A percentile compares a stretch with the other conserved stretches of the same genome.
Conservation (phyloP, 23 red algal species). For the Gracilaria caudata region DNA sequence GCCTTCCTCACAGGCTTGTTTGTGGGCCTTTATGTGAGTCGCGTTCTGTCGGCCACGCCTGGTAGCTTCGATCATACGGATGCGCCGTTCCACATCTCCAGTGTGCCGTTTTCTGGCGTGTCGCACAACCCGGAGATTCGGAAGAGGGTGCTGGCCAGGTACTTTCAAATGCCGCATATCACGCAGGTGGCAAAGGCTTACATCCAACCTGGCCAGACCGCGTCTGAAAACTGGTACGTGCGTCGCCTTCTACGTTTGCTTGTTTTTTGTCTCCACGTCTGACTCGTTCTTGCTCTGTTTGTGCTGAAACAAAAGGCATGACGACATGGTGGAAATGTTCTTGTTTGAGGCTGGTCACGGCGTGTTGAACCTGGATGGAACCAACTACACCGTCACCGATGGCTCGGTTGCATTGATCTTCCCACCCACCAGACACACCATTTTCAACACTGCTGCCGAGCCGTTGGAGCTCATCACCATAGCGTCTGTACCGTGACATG, state of each 20-base stretch:
- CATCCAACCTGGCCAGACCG: slow-evolving; percentile 21
- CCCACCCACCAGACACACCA: slow-evolving; percentile 50
- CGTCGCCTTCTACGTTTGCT: background rate
- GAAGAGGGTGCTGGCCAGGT: slow-evolving; percentile 34
- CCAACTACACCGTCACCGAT: slow-evolving; percentile 35
- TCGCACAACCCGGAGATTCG: slow-evolving; percentile 46
- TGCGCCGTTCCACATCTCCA: slow-evolving; percentile 13
- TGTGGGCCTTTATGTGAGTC: background rate
- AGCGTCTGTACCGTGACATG: slow-evolving; percentile 40
- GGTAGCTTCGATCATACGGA: background rate
- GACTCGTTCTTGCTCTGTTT: background rate
- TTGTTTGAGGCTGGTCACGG: slow-evolving; percentile 28
- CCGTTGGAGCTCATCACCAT: slow-evolving; percentile 42
- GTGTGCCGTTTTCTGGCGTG: background rate
- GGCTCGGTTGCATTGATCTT: slow-evolving; percentile 44
- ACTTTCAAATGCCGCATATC: slow-evolving; percentile 52
- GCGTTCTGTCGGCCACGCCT: background rate
- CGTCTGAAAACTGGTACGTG: slow-evolving; percentile 62
- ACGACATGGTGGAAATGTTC: slow-evolving; percentile 59
- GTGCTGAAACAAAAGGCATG: background rate
- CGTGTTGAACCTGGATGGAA: slow-evolving; percentile 25
- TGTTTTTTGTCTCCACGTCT: background rate
- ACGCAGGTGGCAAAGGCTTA: slow-evolving; percentile 54
- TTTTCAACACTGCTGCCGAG: slow-evolving; percentile 34
- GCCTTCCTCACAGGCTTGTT: background rate